Evolutionary conservation across 2,329 filamentous ascomycete species (phyloP).

Genomic region (Sporothrix curviconia): DNA sequence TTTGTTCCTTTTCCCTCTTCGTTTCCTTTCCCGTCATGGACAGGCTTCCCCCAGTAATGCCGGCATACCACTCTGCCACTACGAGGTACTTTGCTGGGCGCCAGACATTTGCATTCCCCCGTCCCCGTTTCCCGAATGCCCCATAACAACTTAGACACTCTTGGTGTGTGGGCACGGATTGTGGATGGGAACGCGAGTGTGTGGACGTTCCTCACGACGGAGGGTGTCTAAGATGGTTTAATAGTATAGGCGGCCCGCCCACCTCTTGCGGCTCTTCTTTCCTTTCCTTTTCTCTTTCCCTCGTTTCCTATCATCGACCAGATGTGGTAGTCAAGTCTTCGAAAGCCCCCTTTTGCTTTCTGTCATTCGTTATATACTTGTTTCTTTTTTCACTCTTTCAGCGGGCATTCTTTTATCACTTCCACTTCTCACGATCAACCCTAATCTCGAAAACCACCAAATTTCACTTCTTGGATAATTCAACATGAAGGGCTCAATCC

Average conservation of each 20-base stretch:
- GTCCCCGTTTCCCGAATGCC: too few relatives aligned
- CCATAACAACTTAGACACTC: too few relatives aligned
- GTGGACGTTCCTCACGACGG: too few relatives aligned
- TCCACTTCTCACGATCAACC: constrained; percentile 15
- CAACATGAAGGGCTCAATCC: constrained; percentile 69
- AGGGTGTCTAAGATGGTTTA: too few relatives aligned
- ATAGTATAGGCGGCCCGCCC: background rate
- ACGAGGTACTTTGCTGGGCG: background rate
- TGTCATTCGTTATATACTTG: constrained; percentile 40
- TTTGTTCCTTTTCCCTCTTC: background rate
- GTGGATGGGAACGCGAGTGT: too few relatives aligned
- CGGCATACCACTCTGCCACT: background rate
- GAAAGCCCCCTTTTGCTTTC: constrained; percentile 42
- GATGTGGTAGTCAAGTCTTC: constrained; percentile 45
- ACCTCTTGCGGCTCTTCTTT: constrained; percentile 27
- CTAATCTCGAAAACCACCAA: constrained; percentile 23
- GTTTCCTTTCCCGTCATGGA: background rate
- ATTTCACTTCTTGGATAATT: constrained; percentile 19
- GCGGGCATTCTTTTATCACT: constrained; percentile 54
- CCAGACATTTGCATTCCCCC: too few relatives aligned
- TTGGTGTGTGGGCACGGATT: too few relatives aligned
- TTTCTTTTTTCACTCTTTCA: constrained; percentile 67
- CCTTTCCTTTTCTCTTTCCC: constrained; percentile 32
- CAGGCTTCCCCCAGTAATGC: background rate
- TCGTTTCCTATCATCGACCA: constrained; percentile 36